Conservation (phyloP, 2,329 filamentous ascomycete species). For the Dryadomyces sulphureus region DNA sequence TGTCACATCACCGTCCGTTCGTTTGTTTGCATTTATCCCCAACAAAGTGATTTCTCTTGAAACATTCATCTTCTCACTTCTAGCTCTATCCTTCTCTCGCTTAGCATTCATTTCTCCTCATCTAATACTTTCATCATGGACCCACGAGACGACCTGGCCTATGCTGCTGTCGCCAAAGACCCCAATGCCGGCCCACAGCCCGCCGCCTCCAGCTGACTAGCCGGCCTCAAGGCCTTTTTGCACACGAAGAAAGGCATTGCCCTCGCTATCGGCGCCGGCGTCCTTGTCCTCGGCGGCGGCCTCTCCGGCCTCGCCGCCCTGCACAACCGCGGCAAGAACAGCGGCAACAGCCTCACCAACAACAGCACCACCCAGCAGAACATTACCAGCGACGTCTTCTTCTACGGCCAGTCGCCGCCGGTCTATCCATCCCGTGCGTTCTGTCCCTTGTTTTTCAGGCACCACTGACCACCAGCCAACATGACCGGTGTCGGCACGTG, state of each 20-base stretch:
- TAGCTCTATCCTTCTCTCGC: not conserved
- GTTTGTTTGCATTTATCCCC: no score
- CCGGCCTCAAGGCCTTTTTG: constrained; percentile 15
- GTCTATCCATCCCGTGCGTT: constrained; percentile 37
- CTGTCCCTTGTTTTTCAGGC: not conserved
- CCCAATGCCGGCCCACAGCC: not conserved
- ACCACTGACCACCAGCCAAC: constrained; percentile 19
- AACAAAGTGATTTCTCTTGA: no score
- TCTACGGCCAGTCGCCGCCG: constrained; percentile 34
- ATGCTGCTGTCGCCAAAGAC: not conserved
- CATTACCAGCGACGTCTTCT: constrained; percentile 27
- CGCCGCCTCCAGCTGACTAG: constrained; percentile 14
- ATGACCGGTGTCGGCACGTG: constrained; percentile 49
- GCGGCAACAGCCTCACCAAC: not conserved
- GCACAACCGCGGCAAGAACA: constrained; percentile 5
- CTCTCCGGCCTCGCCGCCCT: constrained; percentile 20
- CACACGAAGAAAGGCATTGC: constrained; percentile 16
- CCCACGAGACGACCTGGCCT: not conserved
- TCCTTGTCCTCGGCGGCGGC: constrained; percentile 21
- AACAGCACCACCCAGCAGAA: constrained; percentile 1
- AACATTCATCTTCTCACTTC: not conserved
- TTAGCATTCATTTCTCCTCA: not conserved
- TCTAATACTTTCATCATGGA: no score
- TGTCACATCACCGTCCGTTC: no score
- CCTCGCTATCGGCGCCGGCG: constrained; percentile 12